These are phyloP conservation scores for Harrya chromipes DNA, from an alignment of 768 basidiomycete species.

Conservation along the genomic window DNA sequence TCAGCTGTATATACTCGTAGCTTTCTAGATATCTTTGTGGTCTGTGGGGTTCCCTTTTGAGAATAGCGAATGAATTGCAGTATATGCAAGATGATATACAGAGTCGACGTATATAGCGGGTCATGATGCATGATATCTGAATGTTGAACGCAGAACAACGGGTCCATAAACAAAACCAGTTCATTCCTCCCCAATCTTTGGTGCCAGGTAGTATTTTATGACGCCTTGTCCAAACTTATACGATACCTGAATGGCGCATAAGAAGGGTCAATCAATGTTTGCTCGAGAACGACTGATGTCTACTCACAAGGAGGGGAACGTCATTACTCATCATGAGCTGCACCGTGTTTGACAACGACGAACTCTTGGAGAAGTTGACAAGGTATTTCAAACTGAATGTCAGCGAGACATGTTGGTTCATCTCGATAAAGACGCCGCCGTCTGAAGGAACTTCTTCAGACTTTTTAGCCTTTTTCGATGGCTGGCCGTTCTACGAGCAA, in stretches of 20 bases:
- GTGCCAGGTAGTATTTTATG: conserved; percentile 94
- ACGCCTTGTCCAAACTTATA: conserved; percentile 88
- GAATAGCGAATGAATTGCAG: not conserved
- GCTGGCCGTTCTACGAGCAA: conserved; percentile 30
- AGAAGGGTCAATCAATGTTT: not conserved
- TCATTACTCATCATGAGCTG: conserved; percentile 90
- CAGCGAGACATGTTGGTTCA: conserved; percentile 87
- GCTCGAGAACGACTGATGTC: not conserved
- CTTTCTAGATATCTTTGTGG: conserved; percentile 4
- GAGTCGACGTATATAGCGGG: conserved; percentile 10
- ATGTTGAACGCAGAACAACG: not conserved
- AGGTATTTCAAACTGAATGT: conserved; percentile 98
- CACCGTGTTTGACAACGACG: conserved; percentile 67
- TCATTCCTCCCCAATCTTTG: conserved; percentile 89
- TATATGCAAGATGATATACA: conserved; percentile 16
- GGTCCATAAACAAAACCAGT: conserved; percentile 2
- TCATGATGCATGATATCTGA: conserved; percentile 14
- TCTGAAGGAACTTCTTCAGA: conserved; percentile 50
- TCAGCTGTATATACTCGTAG: conserved; percentile 13
- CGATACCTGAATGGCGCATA: conserved; percentile 52
- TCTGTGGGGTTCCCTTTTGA: not conserved
- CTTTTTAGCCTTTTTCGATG: conserved; percentile 60
- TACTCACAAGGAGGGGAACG: conserved; percentile 77
- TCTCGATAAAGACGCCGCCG: conserved; percentile 71
- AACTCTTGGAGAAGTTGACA: conserved; percentile 92